Base-by-base conservation (phyloP, 768 basidiomycete genomes). In the Mrakia hoshinonis region DNA sequence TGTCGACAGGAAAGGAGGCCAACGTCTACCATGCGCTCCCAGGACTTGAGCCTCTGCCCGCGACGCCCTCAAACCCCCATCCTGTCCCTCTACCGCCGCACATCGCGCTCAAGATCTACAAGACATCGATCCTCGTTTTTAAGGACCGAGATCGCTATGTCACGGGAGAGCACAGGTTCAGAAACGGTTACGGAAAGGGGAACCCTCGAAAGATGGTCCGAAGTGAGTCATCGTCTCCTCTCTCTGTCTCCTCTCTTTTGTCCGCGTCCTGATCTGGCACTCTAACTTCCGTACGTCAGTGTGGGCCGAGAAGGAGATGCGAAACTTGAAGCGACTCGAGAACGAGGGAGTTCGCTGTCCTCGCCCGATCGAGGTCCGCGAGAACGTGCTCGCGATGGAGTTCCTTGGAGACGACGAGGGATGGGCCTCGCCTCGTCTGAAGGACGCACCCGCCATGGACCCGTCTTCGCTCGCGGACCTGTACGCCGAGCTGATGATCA, bases 231-330 rank as follows among this genome's bases (percentile, higher is more conserved):
- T 39, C 55, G 15, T n/a, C 3, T 54, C 7, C 18, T 4, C 39
- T 64, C 13, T 24, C 24, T 31, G 11, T 10, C n/a, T 62, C 22
- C 34, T 38, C 36, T 43, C 10, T 24, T 31, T 48, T 62, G 46
- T 2, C 4, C 18, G 13, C 24, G 20, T 15, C 39, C 11, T n/a
- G 31, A 24, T 2, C 20, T 1, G 2, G n/a, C n/a, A n/a, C n/a
- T n/a, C n/a, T n/a, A n/a, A n/a, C n/a, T n/a, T n/a, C n/a, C n/a
- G n/a, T n/a, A n/a, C n/a, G n/a, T n/a, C n/a, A 70, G 80, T 98
- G 3, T 99, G 96, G 96, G 96, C 96, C 2, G 96, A 99, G 80
- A 99, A 99, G 81, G 96, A 99, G 80, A 89, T 97, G 89, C 87
- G 96, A 29, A 99, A 99, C 78, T 81, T 99, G 73, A 88, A 89